Conservation (phyloP, 164 flowering plant species). For the Brasenia schreberi region DNA sequence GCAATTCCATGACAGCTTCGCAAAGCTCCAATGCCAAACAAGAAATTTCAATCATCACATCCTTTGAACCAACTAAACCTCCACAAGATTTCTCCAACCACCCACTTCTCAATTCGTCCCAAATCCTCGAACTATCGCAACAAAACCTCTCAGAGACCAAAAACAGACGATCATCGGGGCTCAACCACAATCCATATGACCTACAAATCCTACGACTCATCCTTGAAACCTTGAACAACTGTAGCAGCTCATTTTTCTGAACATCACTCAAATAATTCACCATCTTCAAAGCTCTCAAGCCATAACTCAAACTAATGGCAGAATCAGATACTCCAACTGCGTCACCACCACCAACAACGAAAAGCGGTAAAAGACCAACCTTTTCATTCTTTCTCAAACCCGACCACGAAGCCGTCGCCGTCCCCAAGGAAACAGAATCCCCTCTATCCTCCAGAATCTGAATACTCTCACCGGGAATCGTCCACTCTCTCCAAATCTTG, state of each 20-base stretch:
- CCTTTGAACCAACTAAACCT: not conserved
- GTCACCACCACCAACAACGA: not conserved
- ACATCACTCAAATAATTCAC: constrained; percentile 35
- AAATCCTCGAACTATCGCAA: constrained; percentile 4
- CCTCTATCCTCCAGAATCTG: constrained; percentile 8
- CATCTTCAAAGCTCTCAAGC: constrained; percentile 26
- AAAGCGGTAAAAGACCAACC: constrained; percentile 40
- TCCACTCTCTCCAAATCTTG: constrained; percentile 43
- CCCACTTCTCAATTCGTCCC: constrained; percentile 6
- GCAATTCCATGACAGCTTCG: constrained; percentile 45
- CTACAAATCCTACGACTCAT: constrained; percentile 20
- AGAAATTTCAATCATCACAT: not conserved
- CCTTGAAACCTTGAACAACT: constrained; percentile 22
- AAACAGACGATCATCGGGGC: constrained; percentile 35
- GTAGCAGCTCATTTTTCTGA: constrained; percentile 29
- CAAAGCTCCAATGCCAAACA: constrained; percentile 34
- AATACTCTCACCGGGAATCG: constrained; percentile 37
- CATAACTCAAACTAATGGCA: constrained; percentile 30
- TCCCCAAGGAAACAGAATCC: not conserved
- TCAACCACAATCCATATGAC: constrained; percentile 64
- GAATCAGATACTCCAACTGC: not conserved
- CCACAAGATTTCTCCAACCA: not conserved
- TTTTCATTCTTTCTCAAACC: constrained; percentile 11
- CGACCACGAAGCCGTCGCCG: not conserved
- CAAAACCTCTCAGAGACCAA: constrained; percentile 38